Conservation (phyloP, 805 yeast genomes). For the Schwanniomyces pseudopolymorphus region DNA sequence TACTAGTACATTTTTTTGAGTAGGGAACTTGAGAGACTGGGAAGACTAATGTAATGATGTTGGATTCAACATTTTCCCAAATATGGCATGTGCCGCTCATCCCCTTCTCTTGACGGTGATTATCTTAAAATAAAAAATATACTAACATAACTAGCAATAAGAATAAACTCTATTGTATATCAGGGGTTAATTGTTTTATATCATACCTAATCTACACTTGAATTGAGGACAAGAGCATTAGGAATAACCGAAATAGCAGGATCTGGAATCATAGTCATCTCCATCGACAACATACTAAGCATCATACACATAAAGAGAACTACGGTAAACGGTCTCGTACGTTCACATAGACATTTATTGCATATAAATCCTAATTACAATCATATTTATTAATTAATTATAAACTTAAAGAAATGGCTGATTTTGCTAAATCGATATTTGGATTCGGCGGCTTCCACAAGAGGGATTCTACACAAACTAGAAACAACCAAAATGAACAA, state of each 20-base stretch:
- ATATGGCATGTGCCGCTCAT: neutral
- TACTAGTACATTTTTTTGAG: neutral
- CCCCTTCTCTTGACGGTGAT: neutral
- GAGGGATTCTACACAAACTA: constrained; percentile 16
- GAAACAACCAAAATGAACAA: neutral
- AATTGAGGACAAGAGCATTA: neutral
- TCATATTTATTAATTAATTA: neutral
- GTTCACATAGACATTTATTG: neutral
- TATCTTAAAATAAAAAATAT: neutral
- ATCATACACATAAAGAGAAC: neutral
- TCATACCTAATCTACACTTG: neutral
- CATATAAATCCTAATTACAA: neutral
- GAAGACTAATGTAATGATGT: neutral
- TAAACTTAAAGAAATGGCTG: constrained; percentile 33
- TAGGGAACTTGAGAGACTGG: neutral
- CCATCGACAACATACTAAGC: neutral
- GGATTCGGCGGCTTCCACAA: constrained; percentile 38
- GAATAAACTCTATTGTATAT: neutral
- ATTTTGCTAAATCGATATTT: constrained; percentile 45
- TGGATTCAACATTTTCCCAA: neutral
- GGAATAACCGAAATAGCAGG: neutral
- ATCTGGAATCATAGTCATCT: neutral
- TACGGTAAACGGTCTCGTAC: neutral
- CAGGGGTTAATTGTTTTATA: neutral
- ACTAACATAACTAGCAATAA: neutral